Conservation (phyloP, 768 basidiomycete genomes). For the Amylocystis lapponica region DNA sequence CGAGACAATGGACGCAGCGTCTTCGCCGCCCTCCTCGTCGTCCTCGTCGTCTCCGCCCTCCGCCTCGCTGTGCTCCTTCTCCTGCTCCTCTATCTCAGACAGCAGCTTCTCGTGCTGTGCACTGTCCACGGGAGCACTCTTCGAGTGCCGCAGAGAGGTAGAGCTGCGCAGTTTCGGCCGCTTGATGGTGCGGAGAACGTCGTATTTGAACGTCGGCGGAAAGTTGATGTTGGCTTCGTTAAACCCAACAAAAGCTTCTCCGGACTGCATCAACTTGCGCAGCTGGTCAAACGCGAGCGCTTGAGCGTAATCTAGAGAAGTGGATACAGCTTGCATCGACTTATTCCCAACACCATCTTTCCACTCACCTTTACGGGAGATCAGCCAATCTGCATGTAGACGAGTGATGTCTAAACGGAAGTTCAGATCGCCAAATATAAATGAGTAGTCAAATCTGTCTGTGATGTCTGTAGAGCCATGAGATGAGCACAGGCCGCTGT, state of each 20-base stretch:
- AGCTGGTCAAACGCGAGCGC: conserved; percentile 92
- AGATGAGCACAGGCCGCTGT: conserved; percentile 10
- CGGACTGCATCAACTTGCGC: conserved; percentile 64
- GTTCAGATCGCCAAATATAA: conserved; percentile 88
- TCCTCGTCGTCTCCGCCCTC: conserved; percentile 33
- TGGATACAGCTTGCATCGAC: background rate
- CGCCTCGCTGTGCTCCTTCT: conserved; percentile 12
- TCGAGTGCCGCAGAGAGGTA: background rate
- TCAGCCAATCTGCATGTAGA: conserved; percentile 91
- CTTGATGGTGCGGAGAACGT: conserved; percentile 60
- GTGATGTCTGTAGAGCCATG: conserved; percentile 53
- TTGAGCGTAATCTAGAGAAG: conserved; percentile 62
- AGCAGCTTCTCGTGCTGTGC: conserved; percentile 21
- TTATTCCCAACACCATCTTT: background rate
- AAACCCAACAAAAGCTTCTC: conserved; percentile 71
- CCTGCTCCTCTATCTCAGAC: conserved; percentile 37
- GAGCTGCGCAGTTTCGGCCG: conserved; percentile 17
- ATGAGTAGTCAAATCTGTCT: conserved; percentile 85
- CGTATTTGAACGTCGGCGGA: conserved; percentile 92
- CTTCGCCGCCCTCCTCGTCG: conserved; percentile 34
- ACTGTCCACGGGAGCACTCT: background rate
- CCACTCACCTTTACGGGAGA: conserved; percentile 66
- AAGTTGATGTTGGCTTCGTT: conserved; percentile 77
- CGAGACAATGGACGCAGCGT: conserved; percentile 50
- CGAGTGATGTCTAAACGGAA: conserved; percentile 87